Base-by-base conservation (phyloP, 306 rosid genomes). In the Oemleria cerasiformis region DNA sequence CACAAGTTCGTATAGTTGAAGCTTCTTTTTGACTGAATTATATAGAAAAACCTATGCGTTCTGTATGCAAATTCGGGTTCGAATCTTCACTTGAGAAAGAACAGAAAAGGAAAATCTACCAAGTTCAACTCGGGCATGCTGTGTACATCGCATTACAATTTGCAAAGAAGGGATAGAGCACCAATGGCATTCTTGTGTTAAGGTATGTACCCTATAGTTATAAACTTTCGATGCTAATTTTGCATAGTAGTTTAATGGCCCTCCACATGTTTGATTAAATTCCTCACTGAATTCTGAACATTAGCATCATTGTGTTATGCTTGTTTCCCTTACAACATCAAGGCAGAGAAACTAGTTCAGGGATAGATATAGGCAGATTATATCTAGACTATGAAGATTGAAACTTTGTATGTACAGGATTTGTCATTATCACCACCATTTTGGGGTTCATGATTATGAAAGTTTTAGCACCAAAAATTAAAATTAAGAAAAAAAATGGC, bases 241-340 rank as follows among this genome's bases (percentile, higher is more conserved):
- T 17, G 14, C 10, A 2, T 10, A 1, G 30, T 61, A 54, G 39
- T 44, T n/a, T 0, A 10, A 42, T 13, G 15, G 45, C 15, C 16
- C 53, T 50, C 58, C 53, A 57, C 44, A 4, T 84, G 84, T 80
- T 86, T 7, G 87, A 69, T 45, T 73, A 76, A 86, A 65, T 40
- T 77, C 51, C 77, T 62, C 63, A 76, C 12, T 41, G 69, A 73
- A 65, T 59, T 71, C 12, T 45, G 53, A 48, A 48, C n/a, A 48
- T 48, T 17, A 12, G 53, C 53, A 48, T 14, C 53, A 48, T 14
- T 48, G 6, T 48, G 53, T 30, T 30, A 30, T 30, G 36, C 36
- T 30, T 30, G 36, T 2, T 25, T 30, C 36, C 3, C 36, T 30
- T 30, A 30, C 36, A 30, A 30, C 36, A 2, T 30, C 36, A 30